phyloP scores from a whole-genome alignment of 2,329 filamentous ascomycete genomes.

The Aspergillus viridinutans region DNA sequence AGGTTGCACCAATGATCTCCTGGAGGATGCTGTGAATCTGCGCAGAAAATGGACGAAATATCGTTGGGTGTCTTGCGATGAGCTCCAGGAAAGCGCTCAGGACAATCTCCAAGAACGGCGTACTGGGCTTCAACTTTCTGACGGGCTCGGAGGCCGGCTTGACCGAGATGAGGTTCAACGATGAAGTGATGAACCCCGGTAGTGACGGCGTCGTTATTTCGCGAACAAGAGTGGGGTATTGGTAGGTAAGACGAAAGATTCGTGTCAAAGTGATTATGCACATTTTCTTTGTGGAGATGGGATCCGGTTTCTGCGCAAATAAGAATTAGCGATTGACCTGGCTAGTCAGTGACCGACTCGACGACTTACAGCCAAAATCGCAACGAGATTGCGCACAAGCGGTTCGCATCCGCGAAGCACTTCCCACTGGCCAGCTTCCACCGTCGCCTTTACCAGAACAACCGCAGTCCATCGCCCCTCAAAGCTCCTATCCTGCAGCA shows the following conservation, averaged over 20 bases:
- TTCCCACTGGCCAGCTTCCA: constrained; percentile 84
- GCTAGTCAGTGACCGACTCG: not conserved
- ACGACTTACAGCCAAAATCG: constrained; percentile 62
- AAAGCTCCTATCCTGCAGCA: constrained; percentile 70
- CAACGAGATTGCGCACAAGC: constrained; percentile 74
- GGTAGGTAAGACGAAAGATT: constrained; percentile 78
- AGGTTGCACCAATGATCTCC: constrained; percentile 59
- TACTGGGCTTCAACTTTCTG: constrained; percentile 37
- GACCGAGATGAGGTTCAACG: constrained; percentile 60
- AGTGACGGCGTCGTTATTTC: constrained; percentile 85
- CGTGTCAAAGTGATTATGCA: constrained; percentile 72
- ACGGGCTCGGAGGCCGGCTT: constrained; percentile 37
- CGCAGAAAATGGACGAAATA: constrained; percentile 69
- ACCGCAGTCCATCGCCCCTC: constrained; percentile 75
- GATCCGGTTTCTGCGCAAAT: constrained; percentile 65
- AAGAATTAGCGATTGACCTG: constrained; percentile 10
- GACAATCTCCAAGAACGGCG: constrained; percentile 59
- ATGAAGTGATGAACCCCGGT: constrained; percentile 67
- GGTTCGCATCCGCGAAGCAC: constrained; percentile 66
- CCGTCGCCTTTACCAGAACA: constrained; percentile 71
- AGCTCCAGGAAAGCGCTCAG: constrained; percentile 68
- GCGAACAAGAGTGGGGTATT: constrained; percentile 75
- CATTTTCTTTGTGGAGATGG: constrained; percentile 69
- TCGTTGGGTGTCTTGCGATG: constrained; percentile 75
- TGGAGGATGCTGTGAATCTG: constrained; percentile 62